Evolutionary conservation across 225 moss, liverwort and hornwort genomes (phyloP).

Genomic region (Thuidium tamariscinum): DNA sequence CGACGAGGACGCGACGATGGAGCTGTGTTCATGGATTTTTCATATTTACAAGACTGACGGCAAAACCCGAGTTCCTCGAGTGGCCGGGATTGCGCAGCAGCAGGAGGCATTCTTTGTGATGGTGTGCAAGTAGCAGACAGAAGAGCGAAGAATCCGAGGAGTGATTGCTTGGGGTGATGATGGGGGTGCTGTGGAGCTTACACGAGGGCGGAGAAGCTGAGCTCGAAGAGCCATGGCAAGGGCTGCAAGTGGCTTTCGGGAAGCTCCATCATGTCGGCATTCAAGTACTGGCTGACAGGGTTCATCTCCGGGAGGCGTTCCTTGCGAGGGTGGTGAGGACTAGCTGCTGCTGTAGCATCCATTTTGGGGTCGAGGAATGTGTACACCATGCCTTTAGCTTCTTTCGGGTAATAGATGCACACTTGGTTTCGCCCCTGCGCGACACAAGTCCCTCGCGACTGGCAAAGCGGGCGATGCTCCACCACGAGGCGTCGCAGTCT

Average conservation of each 20-base stretch:
- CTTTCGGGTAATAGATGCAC: slow-evolving; percentile 30
- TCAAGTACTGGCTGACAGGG: slow-evolving; percentile 15
- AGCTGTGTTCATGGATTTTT: background rate
- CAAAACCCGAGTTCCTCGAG: background rate
- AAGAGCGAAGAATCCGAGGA: background rate
- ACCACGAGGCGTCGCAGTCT: slow-evolving; percentile 11
- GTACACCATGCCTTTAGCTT: slow-evolving; percentile 34
- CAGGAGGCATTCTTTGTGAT: background rate
- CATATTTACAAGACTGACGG: background rate
- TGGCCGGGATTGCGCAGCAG: background rate
- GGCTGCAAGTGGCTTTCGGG: slow-evolving; percentile 31
- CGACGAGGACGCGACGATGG: background rate
- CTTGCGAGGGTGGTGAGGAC: background rate
- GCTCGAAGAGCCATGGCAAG: slow-evolving; percentile 21
- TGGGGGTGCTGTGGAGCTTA: background rate
- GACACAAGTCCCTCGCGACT: slow-evolving; percentile 24
- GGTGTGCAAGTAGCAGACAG: background rate
- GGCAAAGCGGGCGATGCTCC: slow-evolving; percentile 33
- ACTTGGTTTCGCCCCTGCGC: slow-evolving; percentile 21
- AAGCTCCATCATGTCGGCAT: slow-evolving; percentile 32
- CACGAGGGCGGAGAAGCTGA: slow-evolving; percentile 23
- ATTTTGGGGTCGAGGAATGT: background rate
- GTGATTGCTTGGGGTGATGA: background rate
- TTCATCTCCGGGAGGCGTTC: slow-evolving; percentile 29
- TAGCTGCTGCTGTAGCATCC: background rate